Evolutionary conservation across 2,329 filamentous ascomycete species (phyloP).

Genomic region (Stemphylium vesicarium): DNA sequence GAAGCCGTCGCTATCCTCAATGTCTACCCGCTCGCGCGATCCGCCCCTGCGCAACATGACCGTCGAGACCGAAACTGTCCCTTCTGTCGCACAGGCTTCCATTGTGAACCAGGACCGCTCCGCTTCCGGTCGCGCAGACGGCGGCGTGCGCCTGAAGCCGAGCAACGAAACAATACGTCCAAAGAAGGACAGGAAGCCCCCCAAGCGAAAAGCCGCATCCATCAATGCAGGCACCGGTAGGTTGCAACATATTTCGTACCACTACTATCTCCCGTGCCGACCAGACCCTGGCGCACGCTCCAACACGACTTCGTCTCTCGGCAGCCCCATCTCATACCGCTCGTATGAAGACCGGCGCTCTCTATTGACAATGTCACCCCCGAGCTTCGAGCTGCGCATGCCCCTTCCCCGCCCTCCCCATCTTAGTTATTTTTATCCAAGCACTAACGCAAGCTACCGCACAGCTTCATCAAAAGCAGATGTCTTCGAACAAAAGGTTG

Average conservation of each 20-base stretch:
- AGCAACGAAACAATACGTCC: slow-evolving; percentile 97
- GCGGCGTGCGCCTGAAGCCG: slow-evolving; percentile 81
- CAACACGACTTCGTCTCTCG: slow-evolving; percentile 35
- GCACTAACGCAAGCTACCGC: slow-evolving; percentile 45
- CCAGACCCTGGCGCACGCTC: slow-evolving; percentile 33
- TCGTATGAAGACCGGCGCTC: slow-evolving; percentile 42
- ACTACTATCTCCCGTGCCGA: slow-evolving; percentile 37
- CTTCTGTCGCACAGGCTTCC: slow-evolving; percentile 83
- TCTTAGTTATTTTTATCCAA: slow-evolving; percentile 43
- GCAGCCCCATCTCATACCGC: slow-evolving; percentile 38
- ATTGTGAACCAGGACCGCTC: slow-evolving; percentile 66
- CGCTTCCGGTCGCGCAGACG: slow-evolving; percentile 67
- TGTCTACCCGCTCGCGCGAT: slow-evolving; percentile 69
- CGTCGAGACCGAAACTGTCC: slow-evolving; percentile 95
- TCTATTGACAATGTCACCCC: slow-evolving; percentile 31
- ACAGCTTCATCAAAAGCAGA: slow-evolving; percentile 93
- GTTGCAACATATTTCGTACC: slow-evolving; percentile 51
- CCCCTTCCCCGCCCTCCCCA: slow-evolving; percentile 32
- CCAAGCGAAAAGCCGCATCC: slow-evolving; percentile 73
- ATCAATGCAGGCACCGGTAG: slow-evolving; percentile 77
- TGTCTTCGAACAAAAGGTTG: slow-evolving; percentile 96
- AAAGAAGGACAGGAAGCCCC: slow-evolving; percentile 89
- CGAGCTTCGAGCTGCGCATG: slow-evolving; percentile 38
- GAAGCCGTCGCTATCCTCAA: slow-evolving; percentile 72
- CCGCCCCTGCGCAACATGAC: slow-evolving; percentile 90